These are phyloP conservation scores for Butyriboletus loyo DNA, from an alignment of 768 basidiomycete species.

Conservation along the genomic window DNA sequence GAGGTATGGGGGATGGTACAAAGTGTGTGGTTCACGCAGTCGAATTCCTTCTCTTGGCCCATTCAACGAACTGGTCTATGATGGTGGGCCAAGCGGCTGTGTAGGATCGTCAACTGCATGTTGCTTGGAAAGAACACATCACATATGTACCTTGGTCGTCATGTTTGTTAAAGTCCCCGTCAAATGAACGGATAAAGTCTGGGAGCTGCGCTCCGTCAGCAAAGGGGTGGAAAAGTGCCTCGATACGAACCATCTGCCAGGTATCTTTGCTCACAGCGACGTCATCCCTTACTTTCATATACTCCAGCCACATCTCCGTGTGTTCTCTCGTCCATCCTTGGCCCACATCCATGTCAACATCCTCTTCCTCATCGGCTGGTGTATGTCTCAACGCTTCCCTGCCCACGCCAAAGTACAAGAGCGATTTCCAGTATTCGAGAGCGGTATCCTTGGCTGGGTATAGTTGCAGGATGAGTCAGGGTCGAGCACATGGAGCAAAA, in stretches of 20 bases:
- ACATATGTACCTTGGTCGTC: conserved; percentile 69
- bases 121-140: conserved; percentile 9
- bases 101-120: conserved; percentile 1
- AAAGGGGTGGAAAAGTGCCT: conserved; percentile 2
- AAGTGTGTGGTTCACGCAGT: conserved; percentile 2
- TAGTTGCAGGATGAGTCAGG: background rate
- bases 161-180: conserved; percentile 68
- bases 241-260: conserved; percentile 71
- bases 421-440: conserved; percentile 72
- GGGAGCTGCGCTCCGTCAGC: conserved; percentile 52
- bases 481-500: background rate
- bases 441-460: conserved; percentile 63
- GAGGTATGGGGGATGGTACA: conserved; percentile 7
- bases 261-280: conserved; percentile 88
- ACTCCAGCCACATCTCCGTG: conserved; percentile 78
- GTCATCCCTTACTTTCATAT: conserved; percentile 55
- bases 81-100: conserved; percentile 84
- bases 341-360: conserved; percentile 40
- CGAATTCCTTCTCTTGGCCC: conserved; percentile 42
- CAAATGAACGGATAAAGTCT: conserved; percentile 74
- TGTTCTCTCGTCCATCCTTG: conserved; percentile 64
- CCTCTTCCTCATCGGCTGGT: conserved; percentile 41
- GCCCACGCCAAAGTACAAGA: conserved; percentile 67
- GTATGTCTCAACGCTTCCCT: conserved; percentile 60
- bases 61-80: conserved; percentile 81